Percentiles rank a stretch among this genome's conserved stretches.
Conservation (phyloP, 148 eudicot species). For the Salicornia ramosissima region DNA sequence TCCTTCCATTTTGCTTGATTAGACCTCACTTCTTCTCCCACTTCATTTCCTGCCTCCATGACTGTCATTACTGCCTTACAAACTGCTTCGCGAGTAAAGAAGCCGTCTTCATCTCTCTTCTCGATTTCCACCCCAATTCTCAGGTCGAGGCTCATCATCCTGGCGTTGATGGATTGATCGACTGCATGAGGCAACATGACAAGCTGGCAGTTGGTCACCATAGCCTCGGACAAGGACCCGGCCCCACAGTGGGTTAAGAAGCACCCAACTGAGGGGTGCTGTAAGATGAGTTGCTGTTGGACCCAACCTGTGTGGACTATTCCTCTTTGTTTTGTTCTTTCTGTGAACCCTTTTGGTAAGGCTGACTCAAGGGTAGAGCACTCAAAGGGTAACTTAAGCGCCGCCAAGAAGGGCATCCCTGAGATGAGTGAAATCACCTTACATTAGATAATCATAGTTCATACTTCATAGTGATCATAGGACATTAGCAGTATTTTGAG, state of each 20-base stretch:
- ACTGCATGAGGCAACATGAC: conserved; percentile 42
- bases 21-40: conserved; percentile 25
- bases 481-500: too few relatives aligned
- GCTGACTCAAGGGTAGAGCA: conserved; percentile 36
- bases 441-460: too few relatives aligned
- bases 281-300: conserved; percentile 42
- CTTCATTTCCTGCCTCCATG: conserved; percentile 33
- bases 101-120: conserved; percentile 36
- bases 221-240: conserved; percentile 45
- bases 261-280: conserved; percentile 49
- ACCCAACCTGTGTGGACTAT: conserved; percentile 45
- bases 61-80: conserved; percentile 30
- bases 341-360: conserved; percentile 39
- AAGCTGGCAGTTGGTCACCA: conserved; percentile 44
- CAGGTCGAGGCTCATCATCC: conserved; percentile 38
- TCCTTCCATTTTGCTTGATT: conserved; percentile 48
- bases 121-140: conserved; percentile 43
- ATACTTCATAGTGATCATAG: too few relatives aligned
- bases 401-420: conserved; percentile 47
- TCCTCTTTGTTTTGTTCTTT: conserved; percentile 34
- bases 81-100: conserved; percentile 35
- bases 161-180: conserved; percentile 41
- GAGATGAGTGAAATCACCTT: not conserved
- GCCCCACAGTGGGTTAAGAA: conserved; percentile 49
- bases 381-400: conserved; percentile 42